phyloP scores from a whole-genome alignment of 1,139 yeast genomes.

The Waltiozyma sp. region DNA sequence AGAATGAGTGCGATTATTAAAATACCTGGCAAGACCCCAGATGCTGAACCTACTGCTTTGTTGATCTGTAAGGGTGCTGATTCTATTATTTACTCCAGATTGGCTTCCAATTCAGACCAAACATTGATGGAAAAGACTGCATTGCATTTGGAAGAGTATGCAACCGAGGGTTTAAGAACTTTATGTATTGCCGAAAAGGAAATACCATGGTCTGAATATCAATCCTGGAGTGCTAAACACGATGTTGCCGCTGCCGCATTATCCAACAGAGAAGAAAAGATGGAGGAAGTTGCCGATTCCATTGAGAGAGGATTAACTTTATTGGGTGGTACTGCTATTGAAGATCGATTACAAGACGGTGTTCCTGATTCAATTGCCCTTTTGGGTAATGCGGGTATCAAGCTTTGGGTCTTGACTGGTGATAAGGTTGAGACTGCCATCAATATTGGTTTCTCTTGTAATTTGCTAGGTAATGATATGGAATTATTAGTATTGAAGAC shows the following conservation, averaged over 20 bases:
- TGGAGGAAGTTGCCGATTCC: constrained; percentile 71
- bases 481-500: constrained; percentile 61
- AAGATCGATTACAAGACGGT: constrained; percentile 90
- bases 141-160: constrained; percentile 78
- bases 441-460: constrained; percentile 94
- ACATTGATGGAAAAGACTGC: constrained; percentile 54
- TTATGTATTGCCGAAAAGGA: constrained; percentile 83
- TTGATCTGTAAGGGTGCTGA: constrained; percentile 92
- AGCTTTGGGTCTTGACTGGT: constrained; percentile 95
- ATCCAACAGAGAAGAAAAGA: constrained; percentile 63
- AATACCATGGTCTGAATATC: constrained; percentile 47
- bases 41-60: constrained; percentile 34
- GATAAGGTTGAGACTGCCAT: constrained; percentile 97
- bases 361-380: constrained; percentile 89
- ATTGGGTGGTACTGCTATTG: constrained; percentile 96
- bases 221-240: constrained; percentile 58
- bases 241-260: constrained; percentile 69
- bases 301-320: constrained; percentile 65
- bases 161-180: constrained; percentile 95
- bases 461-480: constrained; percentile 79
- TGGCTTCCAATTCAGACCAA: constrained; percentile 31
- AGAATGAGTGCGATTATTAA: constrained; percentile 88
- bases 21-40: constrained; percentile 24
- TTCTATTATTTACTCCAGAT: constrained; percentile 72
- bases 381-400: constrained; percentile 83